Conservation (phyloP, 2,329 filamentous ascomycete genomes). For the Colletotrichum echinochloae region DNA sequence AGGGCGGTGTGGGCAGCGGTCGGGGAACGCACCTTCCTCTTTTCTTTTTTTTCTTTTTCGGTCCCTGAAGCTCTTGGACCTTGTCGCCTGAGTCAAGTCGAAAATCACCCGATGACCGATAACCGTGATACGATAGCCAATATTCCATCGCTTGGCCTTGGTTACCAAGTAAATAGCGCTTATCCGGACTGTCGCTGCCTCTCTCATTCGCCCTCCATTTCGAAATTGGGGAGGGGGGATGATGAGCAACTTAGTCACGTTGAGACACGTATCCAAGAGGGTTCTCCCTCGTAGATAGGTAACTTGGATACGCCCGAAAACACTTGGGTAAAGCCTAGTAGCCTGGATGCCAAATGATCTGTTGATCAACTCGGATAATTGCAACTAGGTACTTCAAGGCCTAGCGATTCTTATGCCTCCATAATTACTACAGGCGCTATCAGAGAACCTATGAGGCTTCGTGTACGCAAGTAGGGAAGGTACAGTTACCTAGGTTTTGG, state of each 20-base stretch:
- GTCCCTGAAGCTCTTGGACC: not conserved
- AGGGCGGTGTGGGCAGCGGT: conserved; percentile 30
- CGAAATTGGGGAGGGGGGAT: not conserved
- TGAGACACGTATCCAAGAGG: too few species aligned
- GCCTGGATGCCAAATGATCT: too few species aligned
- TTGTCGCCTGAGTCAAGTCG: not conserved
- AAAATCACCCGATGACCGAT: not conserved
- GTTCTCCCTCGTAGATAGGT: not conserved
- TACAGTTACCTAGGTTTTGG: not conserved
- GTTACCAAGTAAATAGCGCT: not conserved
- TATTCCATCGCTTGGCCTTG: not conserved
- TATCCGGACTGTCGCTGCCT: not conserved
- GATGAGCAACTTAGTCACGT: too few species aligned
- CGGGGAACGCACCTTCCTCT: conserved; percentile 10
- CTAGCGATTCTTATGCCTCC: not conserved
- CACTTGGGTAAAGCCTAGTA: too few species aligned
- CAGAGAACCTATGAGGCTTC: not conserved
- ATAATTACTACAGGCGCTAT: not conserved
- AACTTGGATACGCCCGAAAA: too few species aligned
- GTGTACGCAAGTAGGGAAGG: not conserved
- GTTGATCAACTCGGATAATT: too few species aligned
- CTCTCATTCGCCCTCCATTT: not conserved
- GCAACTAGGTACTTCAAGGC: not conserved
- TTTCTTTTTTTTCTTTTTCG: not conserved
- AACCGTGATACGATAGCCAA: not conserved